A percentile compares a stretch with the other conserved stretches of the same genome.
These are phyloP conservation scores for Pyropia yezoensis DNA, from an alignment of 23 red algal species.

Conservation along the genomic window DNA sequence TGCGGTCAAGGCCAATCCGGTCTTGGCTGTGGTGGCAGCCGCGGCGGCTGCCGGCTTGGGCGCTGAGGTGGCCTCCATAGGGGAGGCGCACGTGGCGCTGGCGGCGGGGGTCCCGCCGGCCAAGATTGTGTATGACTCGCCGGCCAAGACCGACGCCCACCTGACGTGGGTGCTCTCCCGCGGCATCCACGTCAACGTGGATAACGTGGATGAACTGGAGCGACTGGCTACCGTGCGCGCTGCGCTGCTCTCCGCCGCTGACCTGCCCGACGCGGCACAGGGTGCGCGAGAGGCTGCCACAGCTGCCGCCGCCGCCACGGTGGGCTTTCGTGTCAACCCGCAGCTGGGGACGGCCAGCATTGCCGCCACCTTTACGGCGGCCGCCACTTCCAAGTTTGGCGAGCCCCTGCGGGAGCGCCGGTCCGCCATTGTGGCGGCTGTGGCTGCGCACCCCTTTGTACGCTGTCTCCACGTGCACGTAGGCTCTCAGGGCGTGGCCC, in stretches of 20 bases:
- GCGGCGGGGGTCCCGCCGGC: conserved; percentile 17
- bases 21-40: conserved; percentile 14
- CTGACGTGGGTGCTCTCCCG: conserved; percentile 18
- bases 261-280: too few relatives aligned
- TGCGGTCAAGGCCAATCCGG: conserved; percentile 52
- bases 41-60: conserved; percentile 26
- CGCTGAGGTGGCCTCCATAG: conserved; percentile 68
- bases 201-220: conserved; percentile 42
- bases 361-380: conserved; percentile 51
- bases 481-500: conserved; percentile 49
- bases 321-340: conserved; percentile 66
- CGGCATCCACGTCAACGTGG: conserved; percentile 46
- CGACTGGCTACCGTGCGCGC: conserved; percentile 1
- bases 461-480: conserved; percentile 59
- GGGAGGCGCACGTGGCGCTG: conserved; percentile 32
- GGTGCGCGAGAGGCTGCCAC: not conserved
- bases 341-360: conserved; percentile 52
- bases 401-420: conserved; percentile 37
- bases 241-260: not conserved
- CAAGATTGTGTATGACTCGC: conserved; percentile 61
- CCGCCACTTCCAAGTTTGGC: conserved; percentile 58
- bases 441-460: conserved; percentile 22
- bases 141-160: conserved; percentile 52
- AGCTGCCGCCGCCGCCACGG: not conserved
- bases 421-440: conserved; percentile 24